Percentiles rank a stretch among this genome's conserved stretches.
Conservation (phyloP, 2,329 filamentous ascomycete genomes). For the Scytalidium lignicola region DNA sequence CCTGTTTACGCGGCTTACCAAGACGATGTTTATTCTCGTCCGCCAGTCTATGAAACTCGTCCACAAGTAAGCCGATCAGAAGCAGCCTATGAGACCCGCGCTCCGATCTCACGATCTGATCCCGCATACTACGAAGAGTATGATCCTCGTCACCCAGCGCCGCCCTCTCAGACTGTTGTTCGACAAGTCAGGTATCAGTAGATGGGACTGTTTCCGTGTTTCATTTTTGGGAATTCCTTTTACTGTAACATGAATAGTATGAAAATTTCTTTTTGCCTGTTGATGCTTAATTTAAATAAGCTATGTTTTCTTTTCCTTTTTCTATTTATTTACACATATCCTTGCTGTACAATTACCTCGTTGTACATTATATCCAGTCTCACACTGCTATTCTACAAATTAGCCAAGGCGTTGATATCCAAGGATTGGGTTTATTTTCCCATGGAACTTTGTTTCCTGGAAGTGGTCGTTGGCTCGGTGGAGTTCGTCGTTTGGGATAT, state of each 20-base stretch:
- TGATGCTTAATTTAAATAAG: neutral
- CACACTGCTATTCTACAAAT: neutral
- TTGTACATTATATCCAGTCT: neutral
- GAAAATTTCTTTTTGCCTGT: neutral
- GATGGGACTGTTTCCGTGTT: neutral
- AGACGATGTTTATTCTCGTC: slow-evolving; percentile 19
- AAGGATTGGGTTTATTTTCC: neutral
- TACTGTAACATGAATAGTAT: neutral
- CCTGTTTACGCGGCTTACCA: slow-evolving; percentile 24
- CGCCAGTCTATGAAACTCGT: slow-evolving; percentile 23
- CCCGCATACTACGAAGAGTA: slow-evolving; percentile 37
- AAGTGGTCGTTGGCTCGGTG: neutral
- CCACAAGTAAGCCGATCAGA: neutral
- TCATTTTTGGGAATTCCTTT: neutral
- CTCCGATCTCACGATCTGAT: slow-evolving; percentile 15
- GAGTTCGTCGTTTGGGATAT: neutral
- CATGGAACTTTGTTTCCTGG: neutral
- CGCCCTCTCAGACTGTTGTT: slow-evolving; percentile 17
- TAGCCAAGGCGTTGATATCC: neutral
- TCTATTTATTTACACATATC: neutral
- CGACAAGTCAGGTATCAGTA: slow-evolving; percentile 23
- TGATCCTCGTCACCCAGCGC: slow-evolving; percentile 36
- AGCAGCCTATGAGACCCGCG: neutral
- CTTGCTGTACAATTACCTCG: neutral
- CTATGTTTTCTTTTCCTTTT: neutral